A percentile compares a stretch with the other conserved stretches of the same genome.
Evolutionary conservation across 2,329 filamentous ascomycete species (phyloP).

Genomic region (Bipolaris bicolor): DNA sequence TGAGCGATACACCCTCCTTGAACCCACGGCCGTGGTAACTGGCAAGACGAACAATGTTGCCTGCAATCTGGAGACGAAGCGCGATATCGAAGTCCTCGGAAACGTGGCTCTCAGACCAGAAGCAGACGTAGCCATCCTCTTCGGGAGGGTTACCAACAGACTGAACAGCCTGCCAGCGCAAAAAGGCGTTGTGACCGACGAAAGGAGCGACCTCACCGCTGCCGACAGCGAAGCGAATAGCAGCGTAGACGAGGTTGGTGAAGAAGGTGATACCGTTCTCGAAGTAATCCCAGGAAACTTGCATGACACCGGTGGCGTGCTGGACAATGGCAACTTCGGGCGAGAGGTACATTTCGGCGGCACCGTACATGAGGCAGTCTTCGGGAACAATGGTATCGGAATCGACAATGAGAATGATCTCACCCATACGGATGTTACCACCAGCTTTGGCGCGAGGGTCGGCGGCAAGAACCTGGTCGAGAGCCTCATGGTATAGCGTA

Average conservation of each 20-base stretch:
- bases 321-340: conserved; percentile 78
- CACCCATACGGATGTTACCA: conserved; percentile 82
- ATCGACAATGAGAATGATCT: conserved; percentile 72
- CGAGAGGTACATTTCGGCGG: conserved; percentile 79
- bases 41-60: conserved; percentile 71
- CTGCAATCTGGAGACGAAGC: conserved; percentile 70
- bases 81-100: conserved; percentile 79
- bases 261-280: conserved; percentile 79
- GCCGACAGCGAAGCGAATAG: conserved; percentile 71
- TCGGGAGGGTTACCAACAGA: conserved; percentile 55
- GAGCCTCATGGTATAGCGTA: conserved; percentile 25
- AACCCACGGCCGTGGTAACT: conserved; percentile 72
- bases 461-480: conserved; percentile 71
- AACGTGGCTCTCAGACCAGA: conserved; percentile 77
- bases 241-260: conserved; percentile 75
- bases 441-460: conserved; percentile 75
- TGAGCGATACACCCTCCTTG: conserved; percentile 74
- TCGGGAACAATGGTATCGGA: conserved; percentile 54
- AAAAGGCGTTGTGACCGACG: conserved; percentile 76
- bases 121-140: conserved; percentile 65
- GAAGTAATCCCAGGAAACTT: conserved; percentile 72
- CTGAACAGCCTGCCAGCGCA: conserved; percentile 70
- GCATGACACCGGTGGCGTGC: conserved; percentile 73
- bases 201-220: conserved; percentile 75
- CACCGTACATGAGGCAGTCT: conserved; percentile 78